Evolutionary conservation across 2,329 filamentous ascomycete genomes (phyloP).

Genomic region (Dactylonectria macrodidyma): DNA sequence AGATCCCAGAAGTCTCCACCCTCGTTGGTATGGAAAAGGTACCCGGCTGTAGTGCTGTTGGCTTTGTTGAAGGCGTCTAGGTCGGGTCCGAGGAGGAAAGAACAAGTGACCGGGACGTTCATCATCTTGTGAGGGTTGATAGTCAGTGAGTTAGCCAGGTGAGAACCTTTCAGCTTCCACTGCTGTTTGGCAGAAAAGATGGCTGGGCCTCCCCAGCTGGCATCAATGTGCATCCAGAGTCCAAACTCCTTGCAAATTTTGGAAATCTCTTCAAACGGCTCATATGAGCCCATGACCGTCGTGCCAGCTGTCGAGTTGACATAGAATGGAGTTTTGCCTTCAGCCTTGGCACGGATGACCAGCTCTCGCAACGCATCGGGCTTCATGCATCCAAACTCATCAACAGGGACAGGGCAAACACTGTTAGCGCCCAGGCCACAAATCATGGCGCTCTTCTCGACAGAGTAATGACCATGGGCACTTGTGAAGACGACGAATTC

Average conservation of each 20-base stretch:
- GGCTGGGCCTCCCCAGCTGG: constrained; percentile 89
- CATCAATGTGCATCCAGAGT: constrained; percentile 95
- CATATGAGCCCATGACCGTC: constrained; percentile 91
- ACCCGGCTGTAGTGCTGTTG: constrained; percentile 90
- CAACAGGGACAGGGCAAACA: constrained; percentile 83
- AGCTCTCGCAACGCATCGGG: constrained; percentile 74
- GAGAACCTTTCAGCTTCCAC: constrained; percentile 76
- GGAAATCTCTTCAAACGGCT: constrained; percentile 81
- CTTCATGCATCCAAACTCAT: constrained; percentile 80
- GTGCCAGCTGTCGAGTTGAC: constrained; percentile 97
- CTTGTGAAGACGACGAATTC: constrained; percentile 90
- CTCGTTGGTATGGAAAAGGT: constrained; percentile 79
- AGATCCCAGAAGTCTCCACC: constrained; percentile 84
- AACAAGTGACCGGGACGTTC: constrained; percentile 90
- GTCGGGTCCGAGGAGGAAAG: constrained; percentile 87
- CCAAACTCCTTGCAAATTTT: constrained; percentile 78
- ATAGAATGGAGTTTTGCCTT: constrained; percentile 89
- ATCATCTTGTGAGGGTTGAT: constrained; percentile 99
- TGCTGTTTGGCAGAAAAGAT: constrained; percentile 79
- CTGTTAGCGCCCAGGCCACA: constrained; percentile 84
- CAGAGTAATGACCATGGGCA: constrained; percentile 91
- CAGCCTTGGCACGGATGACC: constrained; percentile 71
- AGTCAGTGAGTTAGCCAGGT: constrained; percentile 85
- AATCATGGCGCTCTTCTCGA: constrained; percentile 95
- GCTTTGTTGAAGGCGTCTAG: constrained; percentile 83